Conservation (phyloP, 208 protist species). For the Kentomonas sorsogonicus region DNA sequence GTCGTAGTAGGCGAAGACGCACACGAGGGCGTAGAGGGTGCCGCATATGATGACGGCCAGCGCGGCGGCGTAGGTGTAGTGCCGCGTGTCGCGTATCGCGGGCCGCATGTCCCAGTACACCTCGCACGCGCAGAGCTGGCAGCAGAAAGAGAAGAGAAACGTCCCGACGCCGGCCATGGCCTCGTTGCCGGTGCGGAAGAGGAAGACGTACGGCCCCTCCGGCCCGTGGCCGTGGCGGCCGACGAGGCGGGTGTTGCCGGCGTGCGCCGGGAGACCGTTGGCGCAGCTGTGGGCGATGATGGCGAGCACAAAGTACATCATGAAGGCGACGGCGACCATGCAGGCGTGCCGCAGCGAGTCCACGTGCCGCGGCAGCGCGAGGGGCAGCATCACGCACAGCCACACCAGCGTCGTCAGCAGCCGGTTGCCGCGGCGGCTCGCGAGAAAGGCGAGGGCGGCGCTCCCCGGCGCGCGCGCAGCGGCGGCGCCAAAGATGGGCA, state of each 20-base stretch:
- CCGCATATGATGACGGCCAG: conserved; percentile 43
- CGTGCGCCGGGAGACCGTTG: conserved; percentile 22
- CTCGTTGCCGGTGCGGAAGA: conserved; percentile 21
- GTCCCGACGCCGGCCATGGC: conserved; percentile 33
- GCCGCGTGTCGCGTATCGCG: conserved; percentile 11
- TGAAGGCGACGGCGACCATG: conserved; percentile 32
- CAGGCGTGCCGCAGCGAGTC: conserved; percentile 65
- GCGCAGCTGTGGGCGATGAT: conserved; percentile 37
- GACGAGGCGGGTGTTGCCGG: neutral
- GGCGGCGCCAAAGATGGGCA: conserved; percentile 19
- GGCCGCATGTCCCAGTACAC: conserved; percentile 35
- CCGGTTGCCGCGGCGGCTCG: conserved; percentile 14
- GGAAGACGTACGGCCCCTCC: conserved; percentile 3
- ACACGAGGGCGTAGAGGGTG: conserved; percentile 42
- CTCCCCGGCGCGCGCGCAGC: conserved; percentile 12
- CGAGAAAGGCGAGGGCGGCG: conserved; percentile 22
- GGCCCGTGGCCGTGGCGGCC: conserved; percentile 10
- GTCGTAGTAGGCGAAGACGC: conserved; percentile 61
- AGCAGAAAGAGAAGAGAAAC: conserved; percentile 55
- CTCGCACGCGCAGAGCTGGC: conserved; percentile 46
- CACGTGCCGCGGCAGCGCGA: conserved; percentile 38
- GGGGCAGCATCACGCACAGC: conserved; percentile 45
- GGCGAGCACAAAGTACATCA: conserved; percentile 42
- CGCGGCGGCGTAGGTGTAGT: conserved; percentile 18
- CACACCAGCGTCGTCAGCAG: conserved; percentile 23